Conservation (phyloP, 257 asterid genomes). For the Paraleonurus japonicus region DNA sequence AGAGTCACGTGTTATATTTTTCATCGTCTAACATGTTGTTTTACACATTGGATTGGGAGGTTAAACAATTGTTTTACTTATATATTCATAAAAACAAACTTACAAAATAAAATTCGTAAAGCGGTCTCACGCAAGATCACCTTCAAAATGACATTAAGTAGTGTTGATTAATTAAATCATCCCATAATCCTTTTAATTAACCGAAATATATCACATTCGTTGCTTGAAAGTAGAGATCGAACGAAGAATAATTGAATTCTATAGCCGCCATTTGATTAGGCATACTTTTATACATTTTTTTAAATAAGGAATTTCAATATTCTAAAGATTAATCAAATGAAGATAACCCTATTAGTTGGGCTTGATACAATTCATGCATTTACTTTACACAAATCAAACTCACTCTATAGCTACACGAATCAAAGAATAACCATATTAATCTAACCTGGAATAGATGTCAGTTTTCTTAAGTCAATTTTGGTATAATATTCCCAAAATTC, state of each 20-base stretch:
- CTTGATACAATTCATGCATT: not conserved
- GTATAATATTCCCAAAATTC: slow-evolving; percentile 9
- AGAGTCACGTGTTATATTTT: no score
- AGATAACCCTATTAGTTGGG: not conserved
- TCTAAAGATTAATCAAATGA: not conserved
- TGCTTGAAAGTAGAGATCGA: not conserved
- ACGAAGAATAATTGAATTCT: not conserved
- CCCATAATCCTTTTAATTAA: not conserved
- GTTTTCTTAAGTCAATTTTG: slow-evolving; percentile 20
- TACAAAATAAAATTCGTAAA: no score
- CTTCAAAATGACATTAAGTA: no score
- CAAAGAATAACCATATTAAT: not conserved
- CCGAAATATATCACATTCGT: not conserved
- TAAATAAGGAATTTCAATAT: not conserved
- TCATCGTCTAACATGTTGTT: no score
- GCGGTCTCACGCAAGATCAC: no score
- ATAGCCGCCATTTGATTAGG: not conserved
- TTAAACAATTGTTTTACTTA: no score
- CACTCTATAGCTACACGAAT: not conserved
- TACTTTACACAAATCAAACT: not conserved
- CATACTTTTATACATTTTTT: no score
- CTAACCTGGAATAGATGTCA: not conserved
- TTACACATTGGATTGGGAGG: no score
- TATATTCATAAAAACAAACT: no score
- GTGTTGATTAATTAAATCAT: no score